These are phyloP conservation scores for Takashimella tepidaria DNA, from an alignment of 1,284 basidiomycete species.

Conservation along the genomic window DNA sequence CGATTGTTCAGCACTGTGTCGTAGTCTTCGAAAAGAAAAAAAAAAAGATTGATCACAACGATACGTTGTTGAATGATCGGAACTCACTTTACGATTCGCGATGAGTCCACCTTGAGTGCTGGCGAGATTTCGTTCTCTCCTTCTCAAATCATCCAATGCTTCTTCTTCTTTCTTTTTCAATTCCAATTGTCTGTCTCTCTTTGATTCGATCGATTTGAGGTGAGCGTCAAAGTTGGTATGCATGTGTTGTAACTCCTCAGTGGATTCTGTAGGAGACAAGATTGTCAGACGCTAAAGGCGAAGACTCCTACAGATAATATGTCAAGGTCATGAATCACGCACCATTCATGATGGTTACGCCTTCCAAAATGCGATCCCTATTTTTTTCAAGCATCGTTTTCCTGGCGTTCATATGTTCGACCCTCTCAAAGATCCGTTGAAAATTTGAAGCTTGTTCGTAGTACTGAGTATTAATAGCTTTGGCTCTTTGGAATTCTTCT, in stretches of 20 bases:
- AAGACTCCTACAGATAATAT: no score
- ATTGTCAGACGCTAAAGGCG: no score
- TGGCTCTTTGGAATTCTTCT: slow-evolving; percentile 61
- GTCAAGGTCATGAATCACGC: slow-evolving; percentile 7
- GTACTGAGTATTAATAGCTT: slow-evolving; percentile 71
- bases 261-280: slow-evolving; percentile 71
- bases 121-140: slow-evolving; percentile 31
- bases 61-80: slow-evolving; percentile 10
- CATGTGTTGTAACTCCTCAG: slow-evolving; percentile 67
- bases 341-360: slow-evolving; percentile 67
- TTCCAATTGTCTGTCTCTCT: slow-evolving; percentile 33
- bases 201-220: slow-evolving; percentile 30
- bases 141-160: slow-evolving; percentile 32
- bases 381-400: slow-evolving; percentile 63
- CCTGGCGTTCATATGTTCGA: slow-evolving; percentile 63
- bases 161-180: slow-evolving; percentile 34
- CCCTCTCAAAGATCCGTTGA: slow-evolving; percentile 70
- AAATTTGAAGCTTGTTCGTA: slow-evolving; percentile 80
- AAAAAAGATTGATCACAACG: slow-evolving; percentile 17
- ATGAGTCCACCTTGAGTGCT: slow-evolving; percentile 36
- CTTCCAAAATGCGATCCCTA: slow-evolving; percentile 56
- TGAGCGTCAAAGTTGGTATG: slow-evolving; percentile 64
- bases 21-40: no score
- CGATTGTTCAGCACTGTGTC: no score
- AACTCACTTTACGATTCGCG: slow-evolving; percentile 39